These are phyloP conservation scores for Pseudogymnoascus sp. DNA, from an alignment of 2,329 filamentous ascomycete species.

Conservation along the genomic window DNA sequence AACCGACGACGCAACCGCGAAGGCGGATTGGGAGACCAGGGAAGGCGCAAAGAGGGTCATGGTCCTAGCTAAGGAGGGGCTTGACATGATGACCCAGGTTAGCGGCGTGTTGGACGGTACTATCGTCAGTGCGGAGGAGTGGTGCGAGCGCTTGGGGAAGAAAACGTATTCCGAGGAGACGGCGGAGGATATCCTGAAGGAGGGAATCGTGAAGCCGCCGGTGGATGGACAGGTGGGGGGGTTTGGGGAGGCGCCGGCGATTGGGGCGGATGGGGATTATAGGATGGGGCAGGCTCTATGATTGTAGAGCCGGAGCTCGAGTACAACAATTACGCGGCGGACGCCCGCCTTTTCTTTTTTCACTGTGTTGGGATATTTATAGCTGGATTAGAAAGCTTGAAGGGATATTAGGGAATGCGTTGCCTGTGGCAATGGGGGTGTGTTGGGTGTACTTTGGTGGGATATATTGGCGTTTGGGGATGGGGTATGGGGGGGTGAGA, in stretches of 20 bases:
- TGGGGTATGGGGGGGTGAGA: not conserved
- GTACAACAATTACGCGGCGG: not conserved
- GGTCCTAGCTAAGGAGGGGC: conserved; percentile 77
- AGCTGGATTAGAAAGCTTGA: too few relatives aligned
- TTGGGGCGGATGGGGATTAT: not conserved
- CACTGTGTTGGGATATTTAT: not conserved
- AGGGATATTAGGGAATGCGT: not conserved
- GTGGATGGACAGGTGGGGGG: not conserved
- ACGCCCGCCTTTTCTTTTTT: not conserved
- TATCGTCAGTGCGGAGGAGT: conserved; percentile 81
- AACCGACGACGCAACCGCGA: conserved; percentile 24
- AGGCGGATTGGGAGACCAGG: conserved; percentile 37
- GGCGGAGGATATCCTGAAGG: not conserved
- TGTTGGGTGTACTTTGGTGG: not conserved
- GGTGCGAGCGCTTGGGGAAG: conserved; percentile 70
- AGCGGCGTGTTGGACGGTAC: conserved; percentile 82
- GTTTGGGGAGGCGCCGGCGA: not conserved
- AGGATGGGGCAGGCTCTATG: not conserved
- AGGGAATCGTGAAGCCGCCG: not conserved
- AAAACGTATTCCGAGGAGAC: conserved; percentile 15
- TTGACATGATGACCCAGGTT: conserved; percentile 92
- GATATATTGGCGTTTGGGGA: not conserved
- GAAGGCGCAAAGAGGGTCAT: conserved; percentile 69
- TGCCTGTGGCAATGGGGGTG: not conserved
- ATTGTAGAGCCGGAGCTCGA: not conserved